phyloP scores from a whole-genome alignment of 257 asterid genomes.

The Penstemon newberryi region DNA sequence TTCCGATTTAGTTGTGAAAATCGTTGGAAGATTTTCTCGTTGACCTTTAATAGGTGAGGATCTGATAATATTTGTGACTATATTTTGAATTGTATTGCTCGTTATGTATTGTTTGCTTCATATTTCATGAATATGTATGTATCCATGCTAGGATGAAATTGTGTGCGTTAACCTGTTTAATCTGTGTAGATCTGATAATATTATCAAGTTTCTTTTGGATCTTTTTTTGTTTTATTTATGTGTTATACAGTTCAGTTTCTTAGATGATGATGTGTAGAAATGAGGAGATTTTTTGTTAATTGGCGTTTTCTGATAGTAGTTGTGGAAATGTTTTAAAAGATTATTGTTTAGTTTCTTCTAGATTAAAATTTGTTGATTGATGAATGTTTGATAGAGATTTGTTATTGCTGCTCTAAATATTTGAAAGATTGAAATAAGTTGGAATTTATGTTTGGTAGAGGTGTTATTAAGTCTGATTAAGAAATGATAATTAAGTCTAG shows the following conservation, averaged over 20 bases:
- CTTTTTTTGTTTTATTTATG: conserved; percentile 4
- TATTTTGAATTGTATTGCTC: not conserved
- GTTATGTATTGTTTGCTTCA: not conserved
- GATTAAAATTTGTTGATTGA: not conserved
- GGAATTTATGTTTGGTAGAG: not conserved
- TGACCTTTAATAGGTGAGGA: conserved; percentile 34
- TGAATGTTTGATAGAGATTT: not conserved
- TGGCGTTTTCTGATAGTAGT: too few species aligned
- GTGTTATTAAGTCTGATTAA: not conserved
- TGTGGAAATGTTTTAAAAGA: not conserved
- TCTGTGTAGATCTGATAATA: conserved; percentile 30
- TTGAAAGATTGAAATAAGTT: not conserved
- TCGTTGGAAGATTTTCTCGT: conserved; percentile 29
- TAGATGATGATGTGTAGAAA: not conserved
- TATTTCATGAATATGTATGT: conserved; percentile 9
- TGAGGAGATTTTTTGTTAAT: not conserved
- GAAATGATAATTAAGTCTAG: not conserved
- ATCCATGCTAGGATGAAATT: not conserved
- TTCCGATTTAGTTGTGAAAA: conserved; percentile 10
- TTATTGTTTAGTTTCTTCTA: not conserved
- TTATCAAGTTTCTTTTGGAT: not conserved
- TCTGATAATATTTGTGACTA: conserved; percentile 1
- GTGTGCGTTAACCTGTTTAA: conserved; percentile 27
- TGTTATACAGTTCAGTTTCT: too few species aligned
- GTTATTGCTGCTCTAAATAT: not conserved